Percentiles rank a stretch among this genome's conserved stretches.
Conservation (phyloP, 768 basidiomycete genomes). For the Tephrocybe sp. region DNA sequence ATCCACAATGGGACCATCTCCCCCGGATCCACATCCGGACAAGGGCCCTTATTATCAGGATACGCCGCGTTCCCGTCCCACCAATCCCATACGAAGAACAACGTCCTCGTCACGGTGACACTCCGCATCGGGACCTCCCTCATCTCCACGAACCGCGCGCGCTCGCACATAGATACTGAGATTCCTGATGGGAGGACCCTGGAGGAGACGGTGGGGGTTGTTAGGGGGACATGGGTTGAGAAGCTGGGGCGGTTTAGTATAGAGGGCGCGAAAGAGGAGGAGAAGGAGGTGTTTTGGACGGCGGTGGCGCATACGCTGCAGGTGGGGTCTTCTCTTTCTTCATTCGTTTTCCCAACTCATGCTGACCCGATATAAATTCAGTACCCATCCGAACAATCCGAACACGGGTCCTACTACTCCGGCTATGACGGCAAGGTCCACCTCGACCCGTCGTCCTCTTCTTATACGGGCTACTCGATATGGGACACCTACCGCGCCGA, state of each 20-base stretch:
- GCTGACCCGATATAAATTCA: conserved; percentile 23
- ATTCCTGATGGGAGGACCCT: conserved; percentile 44
- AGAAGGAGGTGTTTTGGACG: conserved; percentile 57
- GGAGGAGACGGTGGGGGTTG: conserved; percentile 49
- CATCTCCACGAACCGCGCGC: conserved; percentile 69
- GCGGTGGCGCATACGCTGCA: conserved; percentile 64
- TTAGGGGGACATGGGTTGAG: conserved; percentile 56
- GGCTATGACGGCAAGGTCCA: conserved; percentile 72
- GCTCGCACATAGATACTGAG: conserved; percentile 46
- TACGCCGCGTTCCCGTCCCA: conserved; percentile 45
- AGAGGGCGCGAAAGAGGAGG: conserved; percentile 47
- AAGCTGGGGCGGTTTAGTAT: conserved; percentile 53
- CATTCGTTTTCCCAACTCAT: not conserved
- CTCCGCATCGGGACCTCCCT: conserved; percentile 78
- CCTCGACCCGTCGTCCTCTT: conserved; percentile 44
- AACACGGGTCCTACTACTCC: conserved; percentile 70
- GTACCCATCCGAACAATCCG: conserved; percentile 78
- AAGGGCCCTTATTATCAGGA: conserved; percentile 50
- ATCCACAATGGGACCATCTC: conserved; percentile 42
- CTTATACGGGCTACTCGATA: conserved; percentile 80
- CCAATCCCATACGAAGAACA: too few relatives aligned
- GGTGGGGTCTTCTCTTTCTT: conserved; percentile 26
- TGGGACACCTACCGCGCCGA: conserved; percentile 83
- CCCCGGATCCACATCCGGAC: conserved; percentile 26
- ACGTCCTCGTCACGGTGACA: conserved; percentile 47